A percentile compares a stretch with the other conserved stretches of the same genome.
Conservation (phyloP, 1,284 basidiomycete genomes). For the Stygiomarasmius scandens region DNA sequence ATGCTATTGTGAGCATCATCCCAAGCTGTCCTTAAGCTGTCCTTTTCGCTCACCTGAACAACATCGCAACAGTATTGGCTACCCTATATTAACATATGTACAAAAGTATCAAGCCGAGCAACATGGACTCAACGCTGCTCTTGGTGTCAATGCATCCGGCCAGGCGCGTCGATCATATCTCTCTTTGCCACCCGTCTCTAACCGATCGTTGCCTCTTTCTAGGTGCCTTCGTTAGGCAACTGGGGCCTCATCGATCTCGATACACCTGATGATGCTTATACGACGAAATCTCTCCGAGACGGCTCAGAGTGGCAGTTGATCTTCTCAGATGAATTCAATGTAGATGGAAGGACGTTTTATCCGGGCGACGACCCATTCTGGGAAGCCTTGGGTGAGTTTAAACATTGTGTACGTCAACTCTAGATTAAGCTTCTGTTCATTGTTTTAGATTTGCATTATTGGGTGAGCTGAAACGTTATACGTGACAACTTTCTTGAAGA, state of each 20-base stretch:
- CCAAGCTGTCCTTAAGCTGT: neutral
- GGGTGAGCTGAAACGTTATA: conserved; percentile 31
- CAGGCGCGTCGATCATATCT: conserved; percentile 5
- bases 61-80: conserved; percentile 45
- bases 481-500: conserved; percentile 27
- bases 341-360: conserved; percentile 72
- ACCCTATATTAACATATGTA: conserved; percentile 55
- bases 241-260: conserved; percentile 67
- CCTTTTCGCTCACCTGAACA: neutral
- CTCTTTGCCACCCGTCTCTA: neutral
- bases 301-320: conserved; percentile 47
- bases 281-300: conserved; percentile 51
- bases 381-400: conserved; percentile 45
- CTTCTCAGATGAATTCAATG: conserved; percentile 83
- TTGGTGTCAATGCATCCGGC: conserved; percentile 66
- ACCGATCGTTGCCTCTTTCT: conserved; percentile 2
- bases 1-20: conserved; percentile 52
- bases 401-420: conserved; percentile 60
- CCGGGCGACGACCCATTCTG: conserved; percentile 65
- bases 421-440: conserved; percentile 36
- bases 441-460: conserved; percentile 56
- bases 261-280: conserved; percentile 59
- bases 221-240: conserved; percentile 58
- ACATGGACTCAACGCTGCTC: conserved; percentile 62
- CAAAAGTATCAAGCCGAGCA: conserved; percentile 33